Conservation (phyloP, 2,329 filamentous ascomycete species). For the Clarireedia homoeocarpa region DNA sequence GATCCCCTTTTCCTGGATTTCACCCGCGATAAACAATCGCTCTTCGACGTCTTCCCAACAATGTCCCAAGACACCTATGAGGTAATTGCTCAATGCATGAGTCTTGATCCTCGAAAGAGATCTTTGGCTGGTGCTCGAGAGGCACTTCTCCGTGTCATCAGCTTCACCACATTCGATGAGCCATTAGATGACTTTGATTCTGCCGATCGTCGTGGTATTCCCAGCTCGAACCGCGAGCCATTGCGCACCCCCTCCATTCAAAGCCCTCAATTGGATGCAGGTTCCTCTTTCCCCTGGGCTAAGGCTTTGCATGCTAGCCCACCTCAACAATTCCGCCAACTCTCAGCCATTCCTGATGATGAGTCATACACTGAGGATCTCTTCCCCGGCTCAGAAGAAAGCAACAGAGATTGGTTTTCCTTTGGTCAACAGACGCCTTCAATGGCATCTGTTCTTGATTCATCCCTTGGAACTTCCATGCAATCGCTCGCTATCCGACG, state of each 20-base stretch:
- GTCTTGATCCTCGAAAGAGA: conserved; percentile 81
- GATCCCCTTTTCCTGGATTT: conserved; percentile 93
- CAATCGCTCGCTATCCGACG: conserved; percentile 57
- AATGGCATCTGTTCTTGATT: conserved; percentile 76
- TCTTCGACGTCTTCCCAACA: conserved; percentile 96
- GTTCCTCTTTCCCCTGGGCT: conserved; percentile 92
- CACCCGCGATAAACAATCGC: conserved; percentile 82
- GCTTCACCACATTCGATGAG: conserved; percentile 92
- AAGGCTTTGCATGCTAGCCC: conserved; percentile 77
- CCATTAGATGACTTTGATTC: conserved; percentile 88
- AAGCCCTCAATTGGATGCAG: conserved; percentile 71
- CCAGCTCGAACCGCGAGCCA: conserved; percentile 87
- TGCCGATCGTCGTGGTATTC: conserved; percentile 66
- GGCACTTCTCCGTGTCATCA: conserved; percentile 70
- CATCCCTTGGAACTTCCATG: conserved; percentile 73
- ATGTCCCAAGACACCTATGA: conserved; percentile 99
- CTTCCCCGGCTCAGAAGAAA: conserved; percentile 69
- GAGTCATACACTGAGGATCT: conserved; percentile 74
- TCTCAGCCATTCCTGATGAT: conserved; percentile 76
- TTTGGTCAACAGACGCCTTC: conserved; percentile 71
- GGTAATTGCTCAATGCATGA: conserved; percentile 84
- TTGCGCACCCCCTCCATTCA: conserved; percentile 92
- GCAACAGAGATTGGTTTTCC: conserved; percentile 69
- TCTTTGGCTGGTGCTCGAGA: conserved; percentile 72
- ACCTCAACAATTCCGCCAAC: conserved; percentile 64